A percentile compares a stretch with the other conserved stretches of the same genome.
Evolutionary conservation across 257 asterid species (phyloP).

Genomic region (Petrea volubilis): DNA sequence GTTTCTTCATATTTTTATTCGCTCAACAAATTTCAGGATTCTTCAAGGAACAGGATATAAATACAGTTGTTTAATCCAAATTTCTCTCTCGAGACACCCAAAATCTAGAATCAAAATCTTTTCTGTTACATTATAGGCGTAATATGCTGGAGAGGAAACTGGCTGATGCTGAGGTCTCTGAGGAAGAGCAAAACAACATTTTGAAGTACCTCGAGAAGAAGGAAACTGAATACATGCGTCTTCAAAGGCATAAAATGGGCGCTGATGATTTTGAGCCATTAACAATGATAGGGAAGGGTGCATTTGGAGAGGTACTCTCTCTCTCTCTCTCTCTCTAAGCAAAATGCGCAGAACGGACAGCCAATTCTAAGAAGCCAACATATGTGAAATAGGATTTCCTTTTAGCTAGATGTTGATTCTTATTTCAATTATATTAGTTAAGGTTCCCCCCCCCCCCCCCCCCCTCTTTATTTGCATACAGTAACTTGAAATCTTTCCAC

Average conservation of each 20-base stretch:
- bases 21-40: background rate
- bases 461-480: background rate
- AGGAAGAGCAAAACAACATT: conserved; percentile 72
- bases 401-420: background rate
- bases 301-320: conserved; percentile 69
- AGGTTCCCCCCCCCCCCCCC: too few species aligned
- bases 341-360: background rate
- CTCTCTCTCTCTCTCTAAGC: conserved; percentile 9
- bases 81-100: background rate
- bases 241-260: conserved; percentile 88
- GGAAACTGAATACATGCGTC: conserved; percentile 79
- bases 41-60: background rate
- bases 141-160: conserved; percentile 67
- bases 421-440: background rate
- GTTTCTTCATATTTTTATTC: background rate
- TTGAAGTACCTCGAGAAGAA: conserved; percentile 70
- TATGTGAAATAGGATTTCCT: background rate
- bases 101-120: background rate
- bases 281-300: conserved; percentile 85
- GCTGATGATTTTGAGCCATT: conserved; percentile 82
- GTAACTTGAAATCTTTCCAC: conserved; percentile 1
- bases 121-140: conserved; percentile 49
- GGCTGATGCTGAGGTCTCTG: conserved; percentile 79
- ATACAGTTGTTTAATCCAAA: background rate
- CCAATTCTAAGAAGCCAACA: background rate